A percentile compares a stretch with the other conserved stretches of the same genome.
These are phyloP conservation scores for Nitzschia palea DNA, from an alignment of 108 stramenopile genomes.

Conservation along the genomic window DNA sequence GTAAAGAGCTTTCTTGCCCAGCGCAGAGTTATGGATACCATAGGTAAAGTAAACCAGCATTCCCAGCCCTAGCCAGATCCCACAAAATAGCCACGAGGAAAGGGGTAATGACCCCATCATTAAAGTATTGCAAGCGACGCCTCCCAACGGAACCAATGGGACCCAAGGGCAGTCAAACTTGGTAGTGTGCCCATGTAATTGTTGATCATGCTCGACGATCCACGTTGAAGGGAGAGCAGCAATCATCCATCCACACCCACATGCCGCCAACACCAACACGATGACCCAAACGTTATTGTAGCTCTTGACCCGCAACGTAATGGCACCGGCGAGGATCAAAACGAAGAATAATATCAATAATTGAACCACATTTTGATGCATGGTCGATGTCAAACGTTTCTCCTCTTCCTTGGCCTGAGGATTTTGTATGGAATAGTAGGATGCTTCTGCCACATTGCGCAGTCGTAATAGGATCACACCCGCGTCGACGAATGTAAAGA, in stretches of 20 bases:
- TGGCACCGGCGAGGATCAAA: slow-evolving; percentile 6
- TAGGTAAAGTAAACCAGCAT: slow-evolving; percentile 47
- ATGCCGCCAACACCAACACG: neutral
- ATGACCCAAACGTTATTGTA: neutral
- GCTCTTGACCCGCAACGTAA: neutral
- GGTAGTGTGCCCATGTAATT: neutral
- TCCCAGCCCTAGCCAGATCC: slow-evolving; percentile 42
- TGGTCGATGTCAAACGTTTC: neutral
- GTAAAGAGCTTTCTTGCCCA: slow-evolving; percentile 13
- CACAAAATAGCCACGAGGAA: slow-evolving; percentile 39
- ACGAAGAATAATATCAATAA: slow-evolving; percentile 18
- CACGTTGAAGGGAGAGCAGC: slow-evolving; percentile 14
- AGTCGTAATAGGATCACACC: slow-evolving; percentile 57
- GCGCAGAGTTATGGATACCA: slow-evolving; percentile 43
- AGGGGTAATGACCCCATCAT: slow-evolving; percentile 55
- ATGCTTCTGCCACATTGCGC: neutral
- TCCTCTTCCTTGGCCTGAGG: slow-evolving; percentile 3
- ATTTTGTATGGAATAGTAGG: neutral
- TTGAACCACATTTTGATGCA: slow-evolving; percentile 5
- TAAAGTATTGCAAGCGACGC: slow-evolving; percentile 47
- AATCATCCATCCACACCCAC: slow-evolving; percentile 12
- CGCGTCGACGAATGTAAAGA: slow-evolving; percentile 63
- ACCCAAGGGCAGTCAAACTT: slow-evolving; percentile 51
- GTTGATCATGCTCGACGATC: slow-evolving; percentile 2
- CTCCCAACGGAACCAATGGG: slow-evolving; percentile 45